Conservation (phyloP, 306 rosid genomes). For the Fragaria vesca region DNA sequence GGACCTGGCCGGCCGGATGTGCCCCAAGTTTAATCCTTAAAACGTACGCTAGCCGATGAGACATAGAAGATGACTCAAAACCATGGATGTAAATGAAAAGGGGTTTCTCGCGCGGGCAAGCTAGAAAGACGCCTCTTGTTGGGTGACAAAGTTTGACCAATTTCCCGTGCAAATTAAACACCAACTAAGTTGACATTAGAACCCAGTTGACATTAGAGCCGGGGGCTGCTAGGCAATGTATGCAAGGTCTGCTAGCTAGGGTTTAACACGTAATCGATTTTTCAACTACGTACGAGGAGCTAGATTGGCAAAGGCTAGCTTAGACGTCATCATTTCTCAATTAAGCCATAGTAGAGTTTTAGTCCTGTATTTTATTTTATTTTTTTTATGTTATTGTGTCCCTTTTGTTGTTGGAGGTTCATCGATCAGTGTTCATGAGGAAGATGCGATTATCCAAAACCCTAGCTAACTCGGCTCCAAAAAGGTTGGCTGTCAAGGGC, state of each 20-base stretch:
- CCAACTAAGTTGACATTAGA: background rate
- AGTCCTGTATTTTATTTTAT: background rate
- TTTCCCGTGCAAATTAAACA: too few relatives aligned
- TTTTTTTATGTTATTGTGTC: background rate
- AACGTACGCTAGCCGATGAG: background rate
- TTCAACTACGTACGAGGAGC: background rate
- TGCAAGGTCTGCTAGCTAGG: background rate
- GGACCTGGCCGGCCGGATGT: too few relatives aligned
- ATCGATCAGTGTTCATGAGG: background rate
- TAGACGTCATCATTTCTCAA: background rate
- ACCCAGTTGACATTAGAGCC: too few relatives aligned
- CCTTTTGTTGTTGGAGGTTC: background rate
- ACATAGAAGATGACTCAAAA: background rate
- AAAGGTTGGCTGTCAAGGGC: background rate
- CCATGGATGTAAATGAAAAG: too few relatives aligned
- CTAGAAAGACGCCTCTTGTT: background rate
- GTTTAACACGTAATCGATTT: background rate
- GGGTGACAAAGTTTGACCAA: background rate
- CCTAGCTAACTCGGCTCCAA: background rate
- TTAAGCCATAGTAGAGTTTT: background rate
- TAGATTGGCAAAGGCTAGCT: background rate
- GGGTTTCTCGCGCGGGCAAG: too few relatives aligned
- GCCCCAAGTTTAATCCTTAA: too few relatives aligned
- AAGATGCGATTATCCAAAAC: background rate
- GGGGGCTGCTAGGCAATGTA: background rate